Evolutionary conservation across 495 filamentous ascomycete species (phyloP).

Genomic region (Penicillium coffeae): DNA sequence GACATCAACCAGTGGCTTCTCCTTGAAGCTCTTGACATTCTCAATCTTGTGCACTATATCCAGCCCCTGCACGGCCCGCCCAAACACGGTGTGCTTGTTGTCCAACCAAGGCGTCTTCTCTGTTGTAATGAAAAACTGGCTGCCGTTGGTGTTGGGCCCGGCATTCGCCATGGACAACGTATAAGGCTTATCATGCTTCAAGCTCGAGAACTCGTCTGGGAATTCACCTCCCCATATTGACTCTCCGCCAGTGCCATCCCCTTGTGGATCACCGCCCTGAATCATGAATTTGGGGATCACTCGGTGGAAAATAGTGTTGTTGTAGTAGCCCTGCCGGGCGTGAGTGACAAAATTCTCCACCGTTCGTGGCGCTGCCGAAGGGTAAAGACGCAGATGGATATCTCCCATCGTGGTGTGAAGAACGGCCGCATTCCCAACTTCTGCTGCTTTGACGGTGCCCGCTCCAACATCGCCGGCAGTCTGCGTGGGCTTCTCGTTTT

Average conservation of each 20-base stretch:
- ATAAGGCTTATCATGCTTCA: slow-evolving; percentile 94
- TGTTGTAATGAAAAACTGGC: slow-evolving; percentile 98
- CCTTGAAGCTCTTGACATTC: slow-evolving; percentile 86
- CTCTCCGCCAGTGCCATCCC: slow-evolving; percentile 94
- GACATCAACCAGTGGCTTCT: slow-evolving; percentile 94
- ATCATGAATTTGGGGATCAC: slow-evolving; percentile 99
- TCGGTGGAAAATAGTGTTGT: slow-evolving; percentile 94
- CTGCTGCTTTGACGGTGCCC: slow-evolving; percentile 53
- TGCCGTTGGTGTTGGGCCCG: slow-evolving; percentile 72
- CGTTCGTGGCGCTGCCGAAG: slow-evolving; percentile 84
- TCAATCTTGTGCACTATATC: slow-evolving; percentile 98
- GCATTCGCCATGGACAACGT: slow-evolving; percentile 97
- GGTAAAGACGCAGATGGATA: slow-evolving; percentile 91
- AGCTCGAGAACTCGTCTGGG: slow-evolving; percentile 85
- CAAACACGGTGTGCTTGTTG: slow-evolving; percentile 94
- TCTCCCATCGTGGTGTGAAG: slow-evolving; percentile 94
- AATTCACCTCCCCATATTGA: slow-evolving; percentile 97
- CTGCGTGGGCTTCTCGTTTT: slow-evolving; percentile 83
- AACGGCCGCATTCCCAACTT: slow-evolving; percentile 73
- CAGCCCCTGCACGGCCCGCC: slow-evolving; percentile 79
- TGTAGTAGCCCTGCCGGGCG: slow-evolving; percentile 85
- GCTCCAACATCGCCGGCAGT: slow-evolving; percentile 34
- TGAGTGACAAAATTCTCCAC: slow-evolving; percentile 99
- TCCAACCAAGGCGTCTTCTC: slow-evolving; percentile 97
- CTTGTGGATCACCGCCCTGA: slow-evolving; percentile 82